Conservation (phyloP, 2,329 filamentous ascomycete genomes). For the Chrysoporthe puriensis region DNA sequence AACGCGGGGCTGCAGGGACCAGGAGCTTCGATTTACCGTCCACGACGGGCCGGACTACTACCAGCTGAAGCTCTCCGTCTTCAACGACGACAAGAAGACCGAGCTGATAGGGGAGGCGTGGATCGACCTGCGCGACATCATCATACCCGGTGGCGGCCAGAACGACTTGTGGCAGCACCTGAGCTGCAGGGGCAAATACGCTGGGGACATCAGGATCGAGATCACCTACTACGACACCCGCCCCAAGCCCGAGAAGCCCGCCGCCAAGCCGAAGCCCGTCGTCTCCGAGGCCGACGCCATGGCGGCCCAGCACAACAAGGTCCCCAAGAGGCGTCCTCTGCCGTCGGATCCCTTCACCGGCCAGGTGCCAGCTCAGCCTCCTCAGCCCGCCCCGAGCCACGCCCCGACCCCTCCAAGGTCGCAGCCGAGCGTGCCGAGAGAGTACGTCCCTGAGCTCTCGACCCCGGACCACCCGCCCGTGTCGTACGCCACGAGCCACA, state of each 20-base stretch:
- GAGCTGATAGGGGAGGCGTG: conserved; percentile 95
- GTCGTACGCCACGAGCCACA: conserved; percentile 52
- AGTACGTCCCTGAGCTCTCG: conserved; percentile 34
- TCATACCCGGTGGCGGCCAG: conserved; percentile 87
- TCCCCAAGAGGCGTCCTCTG: conserved; percentile 81
- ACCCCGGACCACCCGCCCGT: conserved; percentile 46
- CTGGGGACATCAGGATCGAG: conserved; percentile 91
- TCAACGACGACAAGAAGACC: conserved; percentile 98
- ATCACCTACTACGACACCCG: conserved; percentile 94
- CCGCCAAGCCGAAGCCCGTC: conserved; percentile 56
- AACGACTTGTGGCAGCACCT: conserved; percentile 90
- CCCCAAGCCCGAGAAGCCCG: conserved; percentile 75
- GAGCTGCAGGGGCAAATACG: conserved; percentile 90
- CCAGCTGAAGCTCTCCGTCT: conserved; percentile 91
- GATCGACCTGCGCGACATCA: conserved; percentile 80
- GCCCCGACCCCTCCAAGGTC: conserved; percentile 29
- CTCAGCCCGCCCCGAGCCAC: conserved; percentile 37
- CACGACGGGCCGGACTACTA: conserved; percentile 97
- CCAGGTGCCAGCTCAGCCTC: conserved; percentile 49
- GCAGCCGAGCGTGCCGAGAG: conserved; percentile 27
- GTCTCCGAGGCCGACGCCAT: conserved; percentile 40
- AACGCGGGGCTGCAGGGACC: conserved; percentile 69
- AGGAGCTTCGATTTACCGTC: conserved; percentile 93
- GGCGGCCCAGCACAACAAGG: conserved; percentile 57
- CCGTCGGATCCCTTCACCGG: conserved; percentile 75